Conservation (phyloP, 768 basidiomycete species). For the Thelephora ganbajun region DNA sequence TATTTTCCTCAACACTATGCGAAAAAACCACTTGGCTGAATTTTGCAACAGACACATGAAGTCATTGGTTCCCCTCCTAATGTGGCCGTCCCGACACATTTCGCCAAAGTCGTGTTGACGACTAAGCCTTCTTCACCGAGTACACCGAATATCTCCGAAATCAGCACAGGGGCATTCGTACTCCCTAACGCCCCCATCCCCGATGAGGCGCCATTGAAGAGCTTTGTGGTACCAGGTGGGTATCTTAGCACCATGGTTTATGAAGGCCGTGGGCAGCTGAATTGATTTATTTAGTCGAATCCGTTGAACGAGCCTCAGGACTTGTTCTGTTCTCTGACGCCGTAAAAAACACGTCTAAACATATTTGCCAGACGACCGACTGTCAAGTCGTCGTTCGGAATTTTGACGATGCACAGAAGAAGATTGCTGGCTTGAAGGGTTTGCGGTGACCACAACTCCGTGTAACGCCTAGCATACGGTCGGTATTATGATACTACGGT, state of each 20-base stretch:
- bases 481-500: neutral
- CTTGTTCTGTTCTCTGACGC: constrained; percentile 75
- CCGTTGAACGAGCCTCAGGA: constrained; percentile 84
- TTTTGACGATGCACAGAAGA: constrained; percentile 85
- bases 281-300: constrained; percentile 47
- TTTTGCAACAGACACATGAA: constrained; percentile 59
- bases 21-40: constrained; percentile 1
- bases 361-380: constrained; percentile 80
- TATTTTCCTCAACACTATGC: constrained; percentile 9
- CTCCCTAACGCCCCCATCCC: constrained; percentile 89
- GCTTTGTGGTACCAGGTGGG: constrained; percentile 74
- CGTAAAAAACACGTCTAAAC: constrained; percentile 60
- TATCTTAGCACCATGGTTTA: neutral
- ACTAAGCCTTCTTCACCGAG: constrained; percentile 62
- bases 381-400: constrained; percentile 80
- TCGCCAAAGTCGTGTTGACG: constrained; percentile 87
- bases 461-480: constrained; percentile 2
- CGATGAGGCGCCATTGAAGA: constrained; percentile 66
- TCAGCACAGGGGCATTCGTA: constrained; percentile 88
- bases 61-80: constrained; percentile 89
- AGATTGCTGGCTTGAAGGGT: constrained; percentile 7
- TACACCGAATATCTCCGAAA: constrained; percentile 55
- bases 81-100: constrained; percentile 91
- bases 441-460: constrained; percentile 14
- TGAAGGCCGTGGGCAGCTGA: neutral